Evolutionary conservation across 2,329 filamentous ascomycete species (phyloP).

Genomic region (Alternaria viburni): DNA sequence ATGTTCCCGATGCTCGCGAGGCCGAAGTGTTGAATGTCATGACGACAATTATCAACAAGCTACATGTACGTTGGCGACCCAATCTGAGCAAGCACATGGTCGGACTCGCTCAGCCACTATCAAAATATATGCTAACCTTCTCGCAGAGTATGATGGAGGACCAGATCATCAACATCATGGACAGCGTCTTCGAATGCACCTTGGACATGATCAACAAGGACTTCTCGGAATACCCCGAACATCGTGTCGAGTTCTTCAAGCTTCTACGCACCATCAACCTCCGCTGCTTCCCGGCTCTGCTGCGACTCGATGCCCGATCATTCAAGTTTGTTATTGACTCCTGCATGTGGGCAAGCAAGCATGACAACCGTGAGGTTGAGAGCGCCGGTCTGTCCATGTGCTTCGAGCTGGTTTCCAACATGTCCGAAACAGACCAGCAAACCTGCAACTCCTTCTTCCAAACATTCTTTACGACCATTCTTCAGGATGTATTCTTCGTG

Average conservation of each 20-base stretch:
- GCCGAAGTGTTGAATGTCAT: slow-evolving; percentile 97
- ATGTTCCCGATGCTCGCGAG: slow-evolving; percentile 93
- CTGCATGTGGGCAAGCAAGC: slow-evolving; percentile 99
- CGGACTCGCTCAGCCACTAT: slow-evolving; percentile 34
- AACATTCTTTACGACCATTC: slow-evolving; percentile 92
- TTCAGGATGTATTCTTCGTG: slow-evolving; percentile 98
- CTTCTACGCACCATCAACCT: slow-evolving; percentile 94
- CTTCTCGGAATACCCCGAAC: slow-evolving; percentile 98
- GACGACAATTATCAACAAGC: slow-evolving; percentile 95
- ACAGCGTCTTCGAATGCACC: slow-evolving; percentile 98
- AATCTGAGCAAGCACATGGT: slow-evolving; percentile 59
- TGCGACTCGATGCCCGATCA: slow-evolving; percentile 92
- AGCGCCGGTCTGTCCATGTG: slow-evolving; percentile 98
- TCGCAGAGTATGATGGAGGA: slow-evolving; percentile 91
- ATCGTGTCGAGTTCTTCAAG: slow-evolving; percentile 99
- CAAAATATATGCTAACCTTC: slow-evolving; percentile 25
- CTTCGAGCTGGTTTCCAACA: slow-evolving; percentile 95
- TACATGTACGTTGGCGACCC: slow-evolving; percentile 78
- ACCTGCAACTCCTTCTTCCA: slow-evolving; percentile 97
- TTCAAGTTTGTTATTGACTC: slow-evolving; percentile 99
- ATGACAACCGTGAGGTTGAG: slow-evolving; percentile 98
- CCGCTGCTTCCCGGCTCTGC: slow-evolving; percentile 91
- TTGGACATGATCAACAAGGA: slow-evolving; percentile 99
- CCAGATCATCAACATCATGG: slow-evolving; percentile 96
- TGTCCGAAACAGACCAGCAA: slow-evolving; percentile 84